Percentiles rank a stretch among this genome's conserved stretches.
Conservation (phyloP, 2,329 filamentous ascomycete genomes). For the Diplodia sapinea region DNA sequence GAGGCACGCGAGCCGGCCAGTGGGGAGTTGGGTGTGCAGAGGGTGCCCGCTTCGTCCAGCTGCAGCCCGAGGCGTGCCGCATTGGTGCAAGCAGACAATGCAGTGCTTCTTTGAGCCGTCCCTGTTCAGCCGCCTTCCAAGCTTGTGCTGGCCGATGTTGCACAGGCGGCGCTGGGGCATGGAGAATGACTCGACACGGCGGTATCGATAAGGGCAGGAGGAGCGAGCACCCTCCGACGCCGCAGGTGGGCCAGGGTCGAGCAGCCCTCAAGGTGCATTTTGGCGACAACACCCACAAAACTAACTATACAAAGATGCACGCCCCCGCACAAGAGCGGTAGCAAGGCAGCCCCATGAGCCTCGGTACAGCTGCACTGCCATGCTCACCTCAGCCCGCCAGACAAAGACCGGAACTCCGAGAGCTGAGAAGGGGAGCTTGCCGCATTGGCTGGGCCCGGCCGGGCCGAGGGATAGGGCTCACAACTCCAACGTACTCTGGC, state of each 20-base stretch:
- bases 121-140: not conserved
- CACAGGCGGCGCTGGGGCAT: not conserved
- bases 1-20: slow-evolving; percentile 21
- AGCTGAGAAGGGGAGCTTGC: not conserved
- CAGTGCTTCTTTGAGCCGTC: not conserved
- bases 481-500: slow-evolving; percentile 35
- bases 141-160: slow-evolving; percentile 1
- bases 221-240: slow-evolving; percentile 14
- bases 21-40: slow-evolving; percentile 3
- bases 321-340: not conserved
- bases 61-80: not conserved
- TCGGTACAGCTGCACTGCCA: not conserved
- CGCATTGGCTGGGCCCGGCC: slow-evolving; percentile 5
- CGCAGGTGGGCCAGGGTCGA: not conserved
- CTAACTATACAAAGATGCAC: not conserved
- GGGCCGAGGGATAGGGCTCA: slow-evolving; percentile 28
- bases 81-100: slow-evolving; percentile 19
- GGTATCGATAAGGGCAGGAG: slow-evolving; percentile 15
- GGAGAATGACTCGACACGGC: not conserved
- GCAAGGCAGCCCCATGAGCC: not conserved
- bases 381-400: slow-evolving; percentile 17
- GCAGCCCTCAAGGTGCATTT: slow-evolving; percentile 26
- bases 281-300: not conserved
- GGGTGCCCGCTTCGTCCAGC: not conserved
- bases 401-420: slow-evolving; percentile 9